Base-by-base conservation (phyloP, 257 asterid genomes). In the Vinca minor region DNA sequence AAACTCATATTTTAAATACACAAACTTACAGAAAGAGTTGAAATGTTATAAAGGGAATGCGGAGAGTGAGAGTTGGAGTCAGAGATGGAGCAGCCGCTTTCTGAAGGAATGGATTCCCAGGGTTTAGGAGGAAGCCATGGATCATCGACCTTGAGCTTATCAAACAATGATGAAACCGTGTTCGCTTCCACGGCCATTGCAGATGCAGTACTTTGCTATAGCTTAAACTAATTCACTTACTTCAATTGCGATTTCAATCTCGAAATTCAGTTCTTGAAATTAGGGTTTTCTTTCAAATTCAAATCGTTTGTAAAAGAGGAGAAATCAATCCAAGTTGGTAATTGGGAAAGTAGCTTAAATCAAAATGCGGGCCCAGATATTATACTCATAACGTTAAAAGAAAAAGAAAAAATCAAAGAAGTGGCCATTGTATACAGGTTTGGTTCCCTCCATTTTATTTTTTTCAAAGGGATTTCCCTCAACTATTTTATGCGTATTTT, bases 91-190 rank as follows among this genome's bases (percentile, higher is more conserved):
- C 41, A 64, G 74, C 81, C 85, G 69, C 77, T 69, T 66, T 77
- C 84, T 28, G 89, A 76, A 65, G 89, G 75, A 46, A 81, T 32
- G 25, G 87, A 85, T 55, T 91, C 98, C 98, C 96, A 83, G 12
- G 89, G 87, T 78, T 82, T 74, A 21, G 96, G 83, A 18, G 85
- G 85, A n/a, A 88, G 62, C 82, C 86, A 84, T 8, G 90, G 88
- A 46, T 86, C 90, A 36, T 86, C 87, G 13, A 91, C 84, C 75
- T 73, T 82, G 42, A 91, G 79, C 68, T 82, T 83, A 69, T 79
- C 80, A 69, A 83, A 61, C 49, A 88, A 77, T 61, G 82, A 82
- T 61, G 72, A 72, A 68, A 87, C 72, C 20, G 74, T 62, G 62
- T 85, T 80, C 28, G 91, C 59, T 52, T 78, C 85, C 74, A 70